Evolutionary conservation across 306 rosid species (phyloP).

Genomic region (Morella rubra): DNA sequence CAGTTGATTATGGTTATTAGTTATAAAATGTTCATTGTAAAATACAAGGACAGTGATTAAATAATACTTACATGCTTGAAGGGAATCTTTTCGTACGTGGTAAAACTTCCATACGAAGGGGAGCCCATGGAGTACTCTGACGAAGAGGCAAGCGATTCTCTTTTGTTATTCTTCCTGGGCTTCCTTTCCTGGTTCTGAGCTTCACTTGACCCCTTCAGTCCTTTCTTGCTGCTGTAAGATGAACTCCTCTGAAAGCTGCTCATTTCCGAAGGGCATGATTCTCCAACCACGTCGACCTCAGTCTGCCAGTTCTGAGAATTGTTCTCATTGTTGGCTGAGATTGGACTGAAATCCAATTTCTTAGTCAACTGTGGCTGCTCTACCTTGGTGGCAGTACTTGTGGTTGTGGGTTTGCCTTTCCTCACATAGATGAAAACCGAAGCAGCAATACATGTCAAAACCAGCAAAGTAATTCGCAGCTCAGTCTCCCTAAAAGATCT

Average conservation of each 20-base stretch:
- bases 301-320: conserved; percentile 31
- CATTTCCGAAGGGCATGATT: conserved; percentile 62
- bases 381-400: conserved; percentile 1
- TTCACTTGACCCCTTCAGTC: conserved; percentile 30
- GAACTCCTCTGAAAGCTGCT: conserved; percentile 60
- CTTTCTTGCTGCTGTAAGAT: conserved; percentile 17
- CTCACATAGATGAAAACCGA: conserved; percentile 33
- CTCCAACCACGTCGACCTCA: conserved; percentile 43
- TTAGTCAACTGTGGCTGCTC: conserved; percentile 28
- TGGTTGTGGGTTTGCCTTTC: conserved; percentile 28
- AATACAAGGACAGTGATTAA: background rate
- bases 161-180: conserved; percentile 43
- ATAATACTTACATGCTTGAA: conserved; percentile 47
- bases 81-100: conserved; percentile 63
- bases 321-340: conserved; percentile 30
- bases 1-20: background rate
- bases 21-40: background rate
- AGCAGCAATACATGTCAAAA: conserved; percentile 39
- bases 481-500: conserved; percentile 5
- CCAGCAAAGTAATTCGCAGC: conserved; percentile 33
- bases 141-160: conserved; percentile 73
- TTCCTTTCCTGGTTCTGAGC: conserved; percentile 54
- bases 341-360: conserved; percentile 24
- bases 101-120: conserved; percentile 79
- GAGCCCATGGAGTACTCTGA: conserved; percentile 58